Percentiles rank a stretch among this genome's conserved stretches.
Conservation (phyloP, 805 yeast genomes). For the Ogataea ramenticola region DNA sequence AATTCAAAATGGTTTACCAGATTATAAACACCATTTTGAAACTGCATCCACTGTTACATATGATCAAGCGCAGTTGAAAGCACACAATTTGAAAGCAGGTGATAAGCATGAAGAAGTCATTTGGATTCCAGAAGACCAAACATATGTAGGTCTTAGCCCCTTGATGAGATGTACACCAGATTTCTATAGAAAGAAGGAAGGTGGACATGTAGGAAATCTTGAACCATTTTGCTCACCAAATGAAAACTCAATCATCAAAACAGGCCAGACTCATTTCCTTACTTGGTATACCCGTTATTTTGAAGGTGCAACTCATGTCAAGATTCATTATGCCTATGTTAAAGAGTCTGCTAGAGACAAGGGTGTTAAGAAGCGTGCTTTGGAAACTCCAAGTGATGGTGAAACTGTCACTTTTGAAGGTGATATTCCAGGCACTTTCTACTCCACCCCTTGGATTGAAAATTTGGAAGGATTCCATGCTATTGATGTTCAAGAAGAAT, state of each 20-base stretch:
- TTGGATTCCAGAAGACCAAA: slow-evolving; percentile 60
- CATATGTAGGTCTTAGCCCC: slow-evolving; percentile 68
- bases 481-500: slow-evolving; percentile 50
- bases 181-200: slow-evolving; percentile 56
- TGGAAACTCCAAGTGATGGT: slow-evolving; percentile 13
- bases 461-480: slow-evolving; percentile 59
- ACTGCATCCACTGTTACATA: slow-evolving; percentile 53
- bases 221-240: slow-evolving; percentile 86
- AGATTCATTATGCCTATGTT: slow-evolving; percentile 59
- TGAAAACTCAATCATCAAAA: slow-evolving; percentile 48
- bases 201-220: slow-evolving; percentile 43
- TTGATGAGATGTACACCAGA: slow-evolving; percentile 82
- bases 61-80: slow-evolving; percentile 56
- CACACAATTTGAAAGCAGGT: slow-evolving; percentile 63
- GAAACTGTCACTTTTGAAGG: slow-evolving; percentile 17
- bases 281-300: slow-evolving; percentile 77
- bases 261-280: slow-evolving; percentile 62
- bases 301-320: slow-evolving; percentile 51
- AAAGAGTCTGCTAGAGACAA: slow-evolving; percentile 47
- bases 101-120: slow-evolving; percentile 50
- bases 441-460: slow-evolving; percentile 62
- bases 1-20: slow-evolving; percentile 60
- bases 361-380: slow-evolving; percentile 42
- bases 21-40: slow-evolving; percentile 70
- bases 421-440: slow-evolving; percentile 39